Base-by-base conservation (phyloP, 2,329 filamentous ascomycete species). In the Shiraia sp. region DNA sequence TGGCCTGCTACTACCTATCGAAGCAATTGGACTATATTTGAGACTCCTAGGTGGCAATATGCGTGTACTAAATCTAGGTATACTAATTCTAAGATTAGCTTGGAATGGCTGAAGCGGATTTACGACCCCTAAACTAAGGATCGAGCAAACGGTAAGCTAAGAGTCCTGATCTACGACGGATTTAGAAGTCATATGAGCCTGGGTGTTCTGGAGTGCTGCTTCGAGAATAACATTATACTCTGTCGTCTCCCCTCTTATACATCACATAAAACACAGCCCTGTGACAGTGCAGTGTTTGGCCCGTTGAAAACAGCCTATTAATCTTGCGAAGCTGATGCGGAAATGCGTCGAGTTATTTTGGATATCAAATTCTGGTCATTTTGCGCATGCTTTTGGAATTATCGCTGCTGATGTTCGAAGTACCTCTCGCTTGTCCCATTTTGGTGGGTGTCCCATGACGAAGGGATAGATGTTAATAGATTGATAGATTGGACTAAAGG, bases 121-220 rank as follows among this genome's bases (percentile, higher is more conserved):
- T 71, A 71, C 51, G 47, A 72, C 47, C 64, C 61, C 9, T 26
- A 65, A 47, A 71, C 65, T 4, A 62, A 53, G 52, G 50, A 39
- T 34, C 42, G 39, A 38, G 66, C 63, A 40, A 51, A 66, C 16
- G 24, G 52, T 7, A 65, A 57, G 41, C 65, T 54, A 46, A 61
- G 64, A 1, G 40, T 70, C 3, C 52, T 71, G 14, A 66, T 71
- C 13, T 64, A 44, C 15, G 56, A 72, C 41, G 53, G 69, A 33
- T 70, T 72, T 36, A 53, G 54, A 4, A 66, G 53, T 14, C 60
- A 72, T 40, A 53, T 71, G 41, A 65, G 61, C 2, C 62, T 68
- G 17, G 58, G 71, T 26, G 50, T 68, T 25, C 32, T 61, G 40
- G 57, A 63, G 46, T 63, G 57, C 40, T 69, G 55, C 46, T 58